Percentiles rank a stretch among this genome's conserved stretches.
Evolutionary conservation across 805 yeast species (phyloP).

Genomic region (Candida succiphila): DNA sequence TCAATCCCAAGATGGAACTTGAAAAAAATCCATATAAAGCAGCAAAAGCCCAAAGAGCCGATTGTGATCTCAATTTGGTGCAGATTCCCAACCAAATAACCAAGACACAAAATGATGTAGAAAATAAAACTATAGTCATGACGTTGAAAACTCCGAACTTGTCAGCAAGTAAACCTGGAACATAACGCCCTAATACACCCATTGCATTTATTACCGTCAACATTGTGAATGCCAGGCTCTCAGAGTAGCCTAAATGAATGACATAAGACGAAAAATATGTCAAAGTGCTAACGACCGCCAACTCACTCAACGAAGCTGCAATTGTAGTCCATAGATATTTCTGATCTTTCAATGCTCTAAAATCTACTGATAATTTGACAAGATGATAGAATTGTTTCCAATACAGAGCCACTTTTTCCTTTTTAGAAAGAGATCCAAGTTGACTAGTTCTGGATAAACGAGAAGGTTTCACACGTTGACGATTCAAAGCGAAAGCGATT

Average conservation of each 20-base stretch:
- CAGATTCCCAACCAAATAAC: slow-evolving; percentile 57
- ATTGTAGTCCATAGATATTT: slow-evolving; percentile 25
- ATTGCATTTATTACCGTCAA: slow-evolving; percentile 37
- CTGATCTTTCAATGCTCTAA: slow-evolving; percentile 26
- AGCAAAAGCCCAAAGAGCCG: slow-evolving; percentile 39
- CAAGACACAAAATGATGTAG: slow-evolving; percentile 35
- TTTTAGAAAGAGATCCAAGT: not conserved
- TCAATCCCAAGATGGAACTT: slow-evolving; percentile 44
- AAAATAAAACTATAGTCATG: slow-evolving; percentile 35
- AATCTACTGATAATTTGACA: slow-evolving; percentile 16
- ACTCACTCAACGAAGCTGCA: slow-evolving; percentile 31
- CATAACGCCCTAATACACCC: slow-evolving; percentile 42
- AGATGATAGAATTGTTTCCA: slow-evolving; percentile 5
- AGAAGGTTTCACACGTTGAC: slow-evolving; percentile 21
- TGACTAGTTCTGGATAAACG: not conserved
- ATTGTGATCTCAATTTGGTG: slow-evolving; percentile 16
- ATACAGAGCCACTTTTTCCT: not conserved
- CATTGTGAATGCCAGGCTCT: slow-evolving; percentile 29
- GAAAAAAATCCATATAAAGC: slow-evolving; percentile 42
- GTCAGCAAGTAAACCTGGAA: slow-evolving; percentile 50
- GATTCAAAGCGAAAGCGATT: slow-evolving; percentile 22
- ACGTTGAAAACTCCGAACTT: slow-evolving; percentile 46
- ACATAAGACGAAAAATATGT: slow-evolving; percentile 37
- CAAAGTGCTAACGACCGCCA: slow-evolving; percentile 27
- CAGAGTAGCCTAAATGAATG: slow-evolving; percentile 29